Evolutionary conservation across 768 basidiomycete species (phyloP), one percentile per base, ranked within the genome.

Genomic region (Podaxis carcinomalis): DNA sequence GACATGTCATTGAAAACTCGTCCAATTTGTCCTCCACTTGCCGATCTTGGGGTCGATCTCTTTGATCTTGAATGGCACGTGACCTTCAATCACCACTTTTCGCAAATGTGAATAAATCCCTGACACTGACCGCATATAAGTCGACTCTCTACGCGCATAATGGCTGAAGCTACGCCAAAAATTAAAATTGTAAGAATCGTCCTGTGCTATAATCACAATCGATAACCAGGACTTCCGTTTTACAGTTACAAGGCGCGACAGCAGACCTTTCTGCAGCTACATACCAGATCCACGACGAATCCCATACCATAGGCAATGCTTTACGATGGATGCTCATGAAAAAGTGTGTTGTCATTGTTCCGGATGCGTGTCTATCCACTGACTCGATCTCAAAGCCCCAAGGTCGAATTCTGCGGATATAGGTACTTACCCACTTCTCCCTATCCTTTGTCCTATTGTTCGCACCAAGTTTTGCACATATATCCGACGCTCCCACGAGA

Each of bases 251-350:
- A 66, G 92, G 93, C 57, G 89, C 92, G 19, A 77, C 87, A 42
- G 77, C 87, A 0, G 92, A 95, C 70, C 79, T 95, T 65, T 91
- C 92, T 16, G 86, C 91, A 5, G 95, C 91, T 5, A 98, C 96
- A 1, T 99, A 88, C 76, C 92, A 91, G 70, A 89, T 98, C 50
- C 80, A 88, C 70, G 89, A 98, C 69, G 97, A 99, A 77, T 89
- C 93, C 1, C 96, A 99, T 74, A 98, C 96, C 0, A 85, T 98
- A 27, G 97, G 97, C 4, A 99, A 99, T 67, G 83, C 93, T 0
- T 79, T 98, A 40, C 77, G 96, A 37, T 99, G 95, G 95, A 98
- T 98, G 89, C 72, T 98, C 61, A 98, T 98, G 96, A 97, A 98
- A 78, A 96, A 99, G 97, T 98, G 66, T 58, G 88, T 68, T 13